Evolutionary conservation across 805 yeast genomes (phyloP).

Genomic region (Zygosaccharomyces bailii): DNA sequence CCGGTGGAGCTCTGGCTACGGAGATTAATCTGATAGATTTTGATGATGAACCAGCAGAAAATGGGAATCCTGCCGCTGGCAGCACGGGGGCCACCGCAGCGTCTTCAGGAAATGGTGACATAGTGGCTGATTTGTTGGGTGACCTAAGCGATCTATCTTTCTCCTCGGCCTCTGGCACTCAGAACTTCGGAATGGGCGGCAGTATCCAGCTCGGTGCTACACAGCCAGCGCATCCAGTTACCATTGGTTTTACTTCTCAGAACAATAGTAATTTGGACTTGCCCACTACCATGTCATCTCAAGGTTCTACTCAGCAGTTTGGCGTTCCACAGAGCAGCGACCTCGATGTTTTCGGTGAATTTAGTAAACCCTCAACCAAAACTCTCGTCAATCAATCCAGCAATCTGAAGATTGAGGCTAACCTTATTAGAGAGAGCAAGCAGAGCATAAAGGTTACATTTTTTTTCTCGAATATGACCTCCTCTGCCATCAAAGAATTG

Average conservation of each 20-base stretch:
- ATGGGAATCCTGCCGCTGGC: conserved; percentile 17
- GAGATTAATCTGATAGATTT: conserved; percentile 67
- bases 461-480: conserved; percentile 49
- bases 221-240: conserved; percentile 28
- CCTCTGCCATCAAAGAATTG: conserved; percentile 46
- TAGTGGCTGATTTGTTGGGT: conserved; percentile 66
- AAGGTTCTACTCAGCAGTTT: conserved; percentile 5
- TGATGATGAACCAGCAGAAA: conserved; percentile 49
- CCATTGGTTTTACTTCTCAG: conserved; percentile 18
- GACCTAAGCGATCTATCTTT: conserved; percentile 65
- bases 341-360: conserved; percentile 21
- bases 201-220: conserved; percentile 41
- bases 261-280: conserved; percentile 27
- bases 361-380: conserved; percentile 26
- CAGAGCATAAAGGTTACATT: conserved; percentile 44
- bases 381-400: conserved; percentile 42
- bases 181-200: conserved; percentile 51
- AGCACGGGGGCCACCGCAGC: conserved; percentile 5
- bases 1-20: conserved; percentile 38
- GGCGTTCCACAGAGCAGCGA: conserved; percentile 7
- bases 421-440: conserved; percentile 37
- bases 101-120: conserved; percentile 30
- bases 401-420: conserved; percentile 49
- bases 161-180: conserved; percentile 34
- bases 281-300: conserved; percentile 14